Evolutionary conservation across 345 rosid genomes (phyloP).

Genomic region (Rhodamnia rubescens): DNA sequence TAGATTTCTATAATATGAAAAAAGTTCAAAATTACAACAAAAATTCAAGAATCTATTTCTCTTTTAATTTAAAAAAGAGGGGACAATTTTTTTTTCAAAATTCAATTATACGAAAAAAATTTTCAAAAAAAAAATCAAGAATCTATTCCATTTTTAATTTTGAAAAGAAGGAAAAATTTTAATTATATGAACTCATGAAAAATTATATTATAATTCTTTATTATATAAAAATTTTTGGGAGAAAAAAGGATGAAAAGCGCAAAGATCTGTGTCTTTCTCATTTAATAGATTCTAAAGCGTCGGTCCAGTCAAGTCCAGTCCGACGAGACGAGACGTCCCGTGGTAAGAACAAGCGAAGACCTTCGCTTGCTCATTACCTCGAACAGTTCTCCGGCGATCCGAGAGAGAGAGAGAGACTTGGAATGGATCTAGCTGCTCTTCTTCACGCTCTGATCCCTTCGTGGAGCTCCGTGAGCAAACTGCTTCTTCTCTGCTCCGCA

Average conservation of each 20-base stretch:
- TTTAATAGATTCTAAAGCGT: background rate
- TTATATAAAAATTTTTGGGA: rapidly evolving
- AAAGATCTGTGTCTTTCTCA: background rate
- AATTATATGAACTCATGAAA: background rate
- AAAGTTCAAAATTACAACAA: background rate
- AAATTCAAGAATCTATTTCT: background rate
- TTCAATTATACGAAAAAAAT: too few relatives aligned
- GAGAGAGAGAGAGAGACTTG: background rate
- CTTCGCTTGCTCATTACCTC: background rate
- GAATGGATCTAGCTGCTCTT: conserved; percentile 42
- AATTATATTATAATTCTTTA: background rate
- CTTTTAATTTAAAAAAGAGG: background rate
- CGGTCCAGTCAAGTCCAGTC: background rate
- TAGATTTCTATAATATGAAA: rapidly evolving
- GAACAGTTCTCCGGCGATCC: background rate
- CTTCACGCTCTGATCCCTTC: conserved; percentile 43
- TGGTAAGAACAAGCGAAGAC: background rate
- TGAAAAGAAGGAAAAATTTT: background rate
- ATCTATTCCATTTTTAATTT: background rate
- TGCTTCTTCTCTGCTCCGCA: background rate
- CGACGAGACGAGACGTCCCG: background rate
- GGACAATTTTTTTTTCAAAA: too few relatives aligned
- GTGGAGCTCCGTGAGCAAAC: conserved; percentile 35
- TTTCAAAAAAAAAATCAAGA: too few relatives aligned
- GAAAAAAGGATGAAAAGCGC: background rate